Percentiles rank a stretch among this genome's conserved stretches.
phyloP scores from a whole-genome alignment of 2,329 filamentous ascomycete genomes.

The Cercospora citrullina region DNA sequence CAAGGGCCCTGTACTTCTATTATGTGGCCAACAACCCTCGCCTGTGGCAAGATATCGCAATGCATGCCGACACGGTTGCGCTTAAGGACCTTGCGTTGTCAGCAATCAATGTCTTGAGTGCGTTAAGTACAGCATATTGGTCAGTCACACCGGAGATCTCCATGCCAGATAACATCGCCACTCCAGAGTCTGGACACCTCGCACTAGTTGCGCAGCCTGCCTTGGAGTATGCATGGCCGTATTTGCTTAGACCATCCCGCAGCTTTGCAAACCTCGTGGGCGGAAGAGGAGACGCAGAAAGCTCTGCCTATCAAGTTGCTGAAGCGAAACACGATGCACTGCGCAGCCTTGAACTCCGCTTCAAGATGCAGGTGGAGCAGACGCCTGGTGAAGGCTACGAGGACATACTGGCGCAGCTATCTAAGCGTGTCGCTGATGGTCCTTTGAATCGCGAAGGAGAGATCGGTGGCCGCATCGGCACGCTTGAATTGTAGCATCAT shows the following conservation, averaged over 20 bases:
- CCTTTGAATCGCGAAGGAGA: constrained; percentile 44
- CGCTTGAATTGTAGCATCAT: constrained; percentile 43
- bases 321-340: constrained; percentile 59
- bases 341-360: constrained; percentile 48
- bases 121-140: constrained; percentile 59
- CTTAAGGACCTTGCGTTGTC: constrained; percentile 59
- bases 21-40: constrained; percentile 53
- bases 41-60: constrained; percentile 55
- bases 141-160: constrained; percentile 35
- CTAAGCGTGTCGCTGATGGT: constrained; percentile 46
- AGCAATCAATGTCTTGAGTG: constrained; percentile 53
- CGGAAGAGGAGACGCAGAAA: constrained; percentile 58
- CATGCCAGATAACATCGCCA: constrained; percentile 43
- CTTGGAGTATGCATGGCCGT: constrained; percentile 54
- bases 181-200: constrained; percentile 47
- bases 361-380: constrained; percentile 43
- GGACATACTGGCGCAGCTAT: constrained; percentile 46
- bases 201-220: constrained; percentile 55
- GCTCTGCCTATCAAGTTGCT: constrained; percentile 58
- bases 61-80: constrained; percentile 57
- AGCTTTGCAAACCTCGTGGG: constrained; percentile 60
- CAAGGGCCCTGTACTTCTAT: constrained; percentile 56
- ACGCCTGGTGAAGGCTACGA: constrained; percentile 38
- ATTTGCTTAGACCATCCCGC: constrained; percentile 57
- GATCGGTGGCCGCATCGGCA: constrained; percentile 49